These are phyloP conservation scores for Termitomyces bulborhizus DNA, from an alignment of 768 basidiomycete species.

Conservation along the genomic window DNA sequence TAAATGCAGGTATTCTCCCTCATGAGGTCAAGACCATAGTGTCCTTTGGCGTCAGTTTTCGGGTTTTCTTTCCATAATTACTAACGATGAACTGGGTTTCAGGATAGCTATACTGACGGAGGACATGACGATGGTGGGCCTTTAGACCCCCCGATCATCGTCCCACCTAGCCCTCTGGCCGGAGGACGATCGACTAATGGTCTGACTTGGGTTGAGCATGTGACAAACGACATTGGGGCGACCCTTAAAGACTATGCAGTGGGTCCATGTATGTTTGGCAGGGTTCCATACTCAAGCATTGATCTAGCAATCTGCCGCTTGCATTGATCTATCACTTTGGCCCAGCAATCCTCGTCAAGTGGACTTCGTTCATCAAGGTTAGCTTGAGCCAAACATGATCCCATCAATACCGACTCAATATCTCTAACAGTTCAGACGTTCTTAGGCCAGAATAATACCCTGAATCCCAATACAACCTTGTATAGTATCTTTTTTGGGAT, in stretches of 20 bases:
- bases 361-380: slow-evolving; percentile 46
- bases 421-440: slow-evolving; percentile 32
- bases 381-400: not conserved
- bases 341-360: slow-evolving; percentile 40
- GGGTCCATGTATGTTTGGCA: slow-evolving; percentile 1
- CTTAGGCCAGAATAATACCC: slow-evolving; percentile 33
- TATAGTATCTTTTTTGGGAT: slow-evolving; percentile 52
- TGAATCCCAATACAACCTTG: slow-evolving; percentile 42
- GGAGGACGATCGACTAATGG: slow-evolving; percentile 50
- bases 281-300: not conserved
- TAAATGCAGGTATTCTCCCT: slow-evolving; percentile 41
- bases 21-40: slow-evolving; percentile 38
- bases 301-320: slow-evolving; percentile 34
- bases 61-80: not conserved
- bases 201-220: slow-evolving; percentile 41
- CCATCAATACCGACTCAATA: not conserved
- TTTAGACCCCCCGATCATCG: slow-evolving; percentile 37
- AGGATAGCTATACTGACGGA: slow-evolving; percentile 49
- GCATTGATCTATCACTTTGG: slow-evolving; percentile 43
- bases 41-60: slow-evolving; percentile 37
- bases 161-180: slow-evolving; percentile 35
- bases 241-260: slow-evolving; percentile 49
- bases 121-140: slow-evolving; percentile 43
- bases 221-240: slow-evolving; percentile 35
- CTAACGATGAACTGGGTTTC: not conserved